Evolutionary conservation across 176 grass and related monocot genomes (phyloP), one percentile per base, ranked within the genome.

Genomic region (Hsuehochloa calcarea): DNA sequence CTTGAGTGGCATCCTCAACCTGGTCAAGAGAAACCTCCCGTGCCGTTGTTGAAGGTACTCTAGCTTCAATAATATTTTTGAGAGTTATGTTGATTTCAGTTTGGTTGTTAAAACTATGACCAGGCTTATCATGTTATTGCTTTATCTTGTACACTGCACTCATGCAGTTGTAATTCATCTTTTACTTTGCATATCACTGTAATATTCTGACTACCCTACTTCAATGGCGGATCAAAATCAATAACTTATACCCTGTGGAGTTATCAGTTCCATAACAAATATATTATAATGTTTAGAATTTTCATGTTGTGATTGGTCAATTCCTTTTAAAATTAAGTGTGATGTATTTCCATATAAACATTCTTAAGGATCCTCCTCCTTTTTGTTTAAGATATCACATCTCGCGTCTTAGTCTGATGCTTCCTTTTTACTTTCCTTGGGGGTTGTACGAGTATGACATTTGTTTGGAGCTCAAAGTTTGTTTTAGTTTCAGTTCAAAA

Each of bases 1-100:
- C 96, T 99, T 84, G 96, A 99, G 71, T 99, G 96, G 93, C 88
- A 96, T 88, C 92, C 93, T 86, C 87, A 90, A 75, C 96, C 88
- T 70, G 96, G 90, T 84, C 86, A 96, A 96, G 81, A 92, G 63
- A 90, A 96, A 89, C 91, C 91, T 82, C 96, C 93, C 0, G 88
- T 96, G 50, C 93, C 96, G 10, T 44, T 96, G 70, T 87, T 99
- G 70, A 96, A 96, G 93, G 96, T 99, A 91, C 41, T 45, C 52
- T 22, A 59, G 64, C 72, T 83, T 35, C 38, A 55, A 31, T 35
- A 43, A 22, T 92, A 47, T 83, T 80, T 95, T 29, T 79, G 45
- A 76, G 54, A 70, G 46, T 71, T 69, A 59, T 72, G 60, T 64
- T 38, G 50, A 86, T 45, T 50, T 45, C 31, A 62, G 55, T 85